Evolutionary conservation across 768 basidiomycete species (phyloP).

Genomic region (Psilocybe subaeruginosa): DNA sequence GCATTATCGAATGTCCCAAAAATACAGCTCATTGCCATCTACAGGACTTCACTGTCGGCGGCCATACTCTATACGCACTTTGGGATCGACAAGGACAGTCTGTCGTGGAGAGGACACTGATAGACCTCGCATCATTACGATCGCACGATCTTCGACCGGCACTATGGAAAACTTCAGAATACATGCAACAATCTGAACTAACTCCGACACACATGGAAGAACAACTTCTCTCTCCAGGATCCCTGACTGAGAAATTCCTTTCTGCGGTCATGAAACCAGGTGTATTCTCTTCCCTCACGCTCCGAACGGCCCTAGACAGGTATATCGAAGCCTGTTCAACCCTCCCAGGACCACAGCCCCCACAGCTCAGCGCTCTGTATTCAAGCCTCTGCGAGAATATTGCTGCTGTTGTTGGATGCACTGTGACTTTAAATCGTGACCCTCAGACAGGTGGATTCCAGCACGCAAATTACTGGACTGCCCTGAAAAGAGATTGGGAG

Average conservation of each 20-base stretch:
- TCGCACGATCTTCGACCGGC: conserved; percentile 30
- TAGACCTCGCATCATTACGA: conserved; percentile 42
- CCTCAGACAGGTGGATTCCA: conserved; percentile 80
- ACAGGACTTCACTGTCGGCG: conserved; percentile 74
- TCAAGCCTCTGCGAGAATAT: conserved; percentile 74
- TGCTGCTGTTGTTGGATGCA: conserved; percentile 84
- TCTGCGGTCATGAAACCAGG: conserved; percentile 85
- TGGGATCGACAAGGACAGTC: conserved; percentile 86
- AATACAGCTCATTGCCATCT: conserved; percentile 70
- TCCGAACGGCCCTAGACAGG: conserved; percentile 80
- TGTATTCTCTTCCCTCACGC: conserved; percentile 81
- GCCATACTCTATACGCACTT: conserved; percentile 61
- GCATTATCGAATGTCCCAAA: conserved; percentile 60
- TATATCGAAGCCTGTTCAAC: conserved; percentile 77
- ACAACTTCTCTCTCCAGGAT: conserved; percentile 69
- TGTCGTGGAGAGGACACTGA: conserved; percentile 58
- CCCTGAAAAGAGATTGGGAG: conserved; percentile 92
- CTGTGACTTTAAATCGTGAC: conserved; percentile 73
- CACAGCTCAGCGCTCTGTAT: conserved; percentile 65
- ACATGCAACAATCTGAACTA: conserved; percentile 74
- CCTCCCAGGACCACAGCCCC: conserved; percentile 57
- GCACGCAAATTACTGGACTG: conserved; percentile 80
- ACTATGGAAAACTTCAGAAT: conserved; percentile 58
- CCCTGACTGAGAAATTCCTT: conserved; percentile 79
- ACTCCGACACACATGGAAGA: conserved; percentile 91